Percentiles rank a stretch among this genome's conserved stretches.
These are phyloP conservation scores for Rubia peregrina DNA, from an alignment of 305 asterid genomes.

Conservation along the genomic window DNA sequence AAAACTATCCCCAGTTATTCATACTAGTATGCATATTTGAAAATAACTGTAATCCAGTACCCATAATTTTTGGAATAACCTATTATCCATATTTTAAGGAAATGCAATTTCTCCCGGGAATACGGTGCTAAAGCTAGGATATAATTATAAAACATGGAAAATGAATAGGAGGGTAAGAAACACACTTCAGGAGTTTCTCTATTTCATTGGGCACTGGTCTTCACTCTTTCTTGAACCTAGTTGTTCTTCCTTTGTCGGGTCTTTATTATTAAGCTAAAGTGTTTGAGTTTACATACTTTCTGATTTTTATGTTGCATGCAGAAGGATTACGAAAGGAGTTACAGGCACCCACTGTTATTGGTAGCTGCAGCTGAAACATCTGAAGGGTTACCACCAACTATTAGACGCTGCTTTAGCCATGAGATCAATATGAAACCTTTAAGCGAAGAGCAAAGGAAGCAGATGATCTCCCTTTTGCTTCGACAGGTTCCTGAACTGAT, in stretches of 20 bases:
- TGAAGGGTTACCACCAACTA: constrained; percentile 84
- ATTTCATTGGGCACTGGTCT: background rate
- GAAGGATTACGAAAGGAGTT: constrained; percentile 34
- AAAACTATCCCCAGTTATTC: too few relatives aligned
- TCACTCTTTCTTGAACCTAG: background rate
- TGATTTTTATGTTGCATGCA: constrained; percentile 35
- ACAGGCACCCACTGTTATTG: constrained; percentile 66
- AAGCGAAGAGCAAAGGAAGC: constrained; percentile 74
- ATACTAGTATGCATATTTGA: too few relatives aligned
- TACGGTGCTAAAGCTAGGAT: too few relatives aligned
- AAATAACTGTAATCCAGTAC: too few relatives aligned
- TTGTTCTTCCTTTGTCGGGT: background rate
- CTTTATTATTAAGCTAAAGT: background rate
- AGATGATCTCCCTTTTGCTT: constrained; percentile 62
- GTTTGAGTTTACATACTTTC: background rate
- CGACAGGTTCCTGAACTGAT: constrained; percentile 49
- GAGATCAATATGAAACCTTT: constrained; percentile 74
- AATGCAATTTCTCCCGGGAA: too few relatives aligned
- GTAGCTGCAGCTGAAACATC: constrained; percentile 77
- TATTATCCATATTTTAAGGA: too few relatives aligned
- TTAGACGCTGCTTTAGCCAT: constrained; percentile 93
- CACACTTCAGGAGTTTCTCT: background rate
- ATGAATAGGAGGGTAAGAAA: background rate
- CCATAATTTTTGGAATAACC: too few relatives aligned
- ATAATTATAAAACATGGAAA: background rate